phyloP scores from a whole-genome alignment of 2,329 filamentous ascomycete species.

The Xylaria sp. region DNA sequence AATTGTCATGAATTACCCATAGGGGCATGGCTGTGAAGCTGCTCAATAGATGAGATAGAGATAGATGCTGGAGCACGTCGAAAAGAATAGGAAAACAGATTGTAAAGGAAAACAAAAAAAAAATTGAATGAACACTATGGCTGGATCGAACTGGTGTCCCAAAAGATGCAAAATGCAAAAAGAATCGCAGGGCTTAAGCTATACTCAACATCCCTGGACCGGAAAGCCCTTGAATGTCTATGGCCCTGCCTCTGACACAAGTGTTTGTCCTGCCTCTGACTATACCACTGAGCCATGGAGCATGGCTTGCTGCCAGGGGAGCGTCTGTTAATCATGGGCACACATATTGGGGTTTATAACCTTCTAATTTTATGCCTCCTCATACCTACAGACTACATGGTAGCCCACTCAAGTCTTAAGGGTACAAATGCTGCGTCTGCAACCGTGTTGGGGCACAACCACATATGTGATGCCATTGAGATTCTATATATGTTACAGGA shows the following conservation, averaged over 20 bases:
- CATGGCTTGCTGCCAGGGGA: constrained; percentile 2
- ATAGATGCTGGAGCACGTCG: too few relatives aligned
- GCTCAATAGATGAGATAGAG: not conserved
- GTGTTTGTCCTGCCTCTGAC: constrained; percentile 17
- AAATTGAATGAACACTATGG: not conserved
- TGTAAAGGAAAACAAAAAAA: not conserved
- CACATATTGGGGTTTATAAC: constrained; percentile 24
- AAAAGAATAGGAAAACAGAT: too few relatives aligned
- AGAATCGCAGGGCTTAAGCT: constrained; percentile 2
- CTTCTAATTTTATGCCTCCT: not conserved
- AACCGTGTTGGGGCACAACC: too few relatives aligned
- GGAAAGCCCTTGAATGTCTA: constrained; percentile 18
- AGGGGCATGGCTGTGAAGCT: not conserved
- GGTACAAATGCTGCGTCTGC: too few relatives aligned
- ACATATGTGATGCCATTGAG: too few relatives aligned
- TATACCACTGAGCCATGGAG: constrained; percentile 12
- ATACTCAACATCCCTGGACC: constrained; percentile 10
- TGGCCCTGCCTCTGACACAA: constrained; percentile 19
- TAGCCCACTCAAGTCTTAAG: not conserved
- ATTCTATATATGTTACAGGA: too few relatives aligned
- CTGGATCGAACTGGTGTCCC: constrained; percentile 1
- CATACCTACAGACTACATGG: too few relatives aligned
- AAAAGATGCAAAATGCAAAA: constrained; percentile 9
- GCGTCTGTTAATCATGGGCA: constrained; percentile 6
- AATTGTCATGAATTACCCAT: too few relatives aligned